phyloP scores from a whole-genome alignment of 73 alveolate genomes.

The Tetrahymena thermophila region DNA sequence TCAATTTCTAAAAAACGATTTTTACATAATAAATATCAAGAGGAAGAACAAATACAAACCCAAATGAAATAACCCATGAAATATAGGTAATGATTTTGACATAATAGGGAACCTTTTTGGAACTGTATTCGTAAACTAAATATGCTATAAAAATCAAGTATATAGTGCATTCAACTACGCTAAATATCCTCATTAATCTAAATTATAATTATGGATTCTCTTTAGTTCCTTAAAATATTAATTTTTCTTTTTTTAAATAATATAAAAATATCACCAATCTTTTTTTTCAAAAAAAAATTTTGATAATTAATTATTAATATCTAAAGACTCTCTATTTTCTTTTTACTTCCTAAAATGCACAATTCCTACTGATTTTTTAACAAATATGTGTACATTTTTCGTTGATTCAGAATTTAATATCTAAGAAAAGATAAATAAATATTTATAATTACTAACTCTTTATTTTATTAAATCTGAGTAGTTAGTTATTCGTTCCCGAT shows the following conservation, averaged over 20 bases:
- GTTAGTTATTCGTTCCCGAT: not conserved
- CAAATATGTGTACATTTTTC: not conserved
- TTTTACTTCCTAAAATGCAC: not conserved
- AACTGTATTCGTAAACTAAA: conserved; percentile 15
- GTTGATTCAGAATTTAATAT: not conserved
- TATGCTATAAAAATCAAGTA: conserved; percentile 14
- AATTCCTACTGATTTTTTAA: not conserved
- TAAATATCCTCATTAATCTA: conserved; percentile 4
- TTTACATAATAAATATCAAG: conserved; percentile 28
- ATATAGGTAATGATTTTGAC: conserved; percentile 21
- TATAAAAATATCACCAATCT: not conserved
- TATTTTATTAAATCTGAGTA: not conserved
- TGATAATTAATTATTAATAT: not conserved
- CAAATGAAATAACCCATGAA: conserved; percentile 37
- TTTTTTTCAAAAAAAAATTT: not conserved
- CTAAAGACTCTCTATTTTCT: not conserved
- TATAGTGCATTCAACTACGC: conserved; percentile 1
- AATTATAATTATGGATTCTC: not conserved
- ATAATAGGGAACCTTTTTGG: conserved; percentile 5
- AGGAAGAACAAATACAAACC: conserved; percentile 32
- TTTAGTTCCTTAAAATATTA: not conserved
- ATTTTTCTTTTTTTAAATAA: not conserved
- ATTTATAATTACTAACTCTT: not conserved
- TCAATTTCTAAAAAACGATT: not conserved
- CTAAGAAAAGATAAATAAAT: not conserved